These are phyloP conservation scores for Gossypium laxum DNA, from an alignment of 441 rosid species.

Conservation along the genomic window DNA sequence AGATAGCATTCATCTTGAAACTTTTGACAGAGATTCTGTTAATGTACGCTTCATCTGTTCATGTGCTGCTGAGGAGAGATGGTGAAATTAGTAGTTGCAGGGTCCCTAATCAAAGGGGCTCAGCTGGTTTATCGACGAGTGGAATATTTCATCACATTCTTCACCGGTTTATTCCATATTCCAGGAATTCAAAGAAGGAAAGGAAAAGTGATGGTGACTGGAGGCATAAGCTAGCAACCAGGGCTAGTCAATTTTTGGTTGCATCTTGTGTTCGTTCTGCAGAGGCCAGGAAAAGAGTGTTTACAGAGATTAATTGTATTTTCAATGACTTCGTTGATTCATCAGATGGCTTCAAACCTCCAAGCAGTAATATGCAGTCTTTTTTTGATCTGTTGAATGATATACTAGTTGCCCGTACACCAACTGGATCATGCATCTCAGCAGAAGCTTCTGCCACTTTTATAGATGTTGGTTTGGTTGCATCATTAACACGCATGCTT, in stretches of 20 bases:
- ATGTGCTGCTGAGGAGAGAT: conserved; percentile 76
- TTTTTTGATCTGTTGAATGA: conserved; percentile 80
- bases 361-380: conserved; percentile 57
- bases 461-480: conserved; percentile 82
- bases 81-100: conserved; percentile 55
- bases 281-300: conserved; percentile 83
- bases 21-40: conserved; percentile 78
- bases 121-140: conserved; percentile 31
- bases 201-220: conserved; percentile 79
- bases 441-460: conserved; percentile 88
- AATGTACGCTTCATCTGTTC: conserved; percentile 80
- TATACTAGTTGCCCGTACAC: conserved; percentile 72
- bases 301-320: conserved; percentile 58
- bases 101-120: conserved; percentile 47
- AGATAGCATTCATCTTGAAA: conserved; percentile 80
- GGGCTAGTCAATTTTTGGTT: conserved; percentile 81
- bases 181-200: conserved; percentile 55
- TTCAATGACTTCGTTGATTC: conserved; percentile 63
- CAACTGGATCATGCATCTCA: conserved; percentile 74
- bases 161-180: conserved; percentile 61
- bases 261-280: conserved; percentile 84
- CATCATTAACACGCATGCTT: conserved; percentile 66
- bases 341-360: conserved; percentile 44
- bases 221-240: conserved; percentile 72
- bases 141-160: conserved; percentile 82